Evolutionary conservation across 2,329 filamentous ascomycete species (phyloP).

Genomic region (Penicillium olsonii): DNA sequence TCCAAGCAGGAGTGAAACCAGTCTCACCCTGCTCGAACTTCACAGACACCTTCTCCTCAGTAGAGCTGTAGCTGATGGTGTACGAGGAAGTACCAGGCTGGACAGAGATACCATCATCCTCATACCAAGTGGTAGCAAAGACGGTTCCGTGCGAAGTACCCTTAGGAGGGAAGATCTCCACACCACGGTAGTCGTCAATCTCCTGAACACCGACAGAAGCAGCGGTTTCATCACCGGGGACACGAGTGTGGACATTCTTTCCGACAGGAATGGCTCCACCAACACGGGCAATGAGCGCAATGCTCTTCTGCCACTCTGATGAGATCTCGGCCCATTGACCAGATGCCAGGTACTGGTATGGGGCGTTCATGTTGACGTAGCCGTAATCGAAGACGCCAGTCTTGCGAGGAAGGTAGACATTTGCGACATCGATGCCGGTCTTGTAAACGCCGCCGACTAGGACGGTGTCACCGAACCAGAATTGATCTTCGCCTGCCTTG

Average conservation of each 20-base stretch:
- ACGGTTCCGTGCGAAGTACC: slow-evolving; percentile 41
- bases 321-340: slow-evolving; percentile 57
- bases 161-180: slow-evolving; percentile 59
- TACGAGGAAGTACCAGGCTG: slow-evolving; percentile 45
- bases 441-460: slow-evolving; percentile 70
- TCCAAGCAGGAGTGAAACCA: slow-evolving; percentile 53
- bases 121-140: slow-evolving; percentile 53
- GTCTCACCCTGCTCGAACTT: slow-evolving; percentile 42
- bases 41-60: slow-evolving; percentile 47
- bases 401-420: slow-evolving; percentile 63
- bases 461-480: slow-evolving; percentile 69
- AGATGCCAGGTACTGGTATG: slow-evolving; percentile 58
- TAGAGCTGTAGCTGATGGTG: slow-evolving; percentile 47
- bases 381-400: slow-evolving; percentile 51
- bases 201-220: slow-evolving; percentile 44
- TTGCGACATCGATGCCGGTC: slow-evolving; percentile 55
- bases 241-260: slow-evolving; percentile 52
- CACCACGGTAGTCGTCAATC: slow-evolving; percentile 56
- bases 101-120: slow-evolving; percentile 59
- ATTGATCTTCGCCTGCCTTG: slow-evolving; percentile 68
- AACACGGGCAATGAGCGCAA: slow-evolving; percentile 57
- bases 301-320: slow-evolving; percentile 56
- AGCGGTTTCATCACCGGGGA: slow-evolving; percentile 52
- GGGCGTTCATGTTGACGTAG: slow-evolving; percentile 64
- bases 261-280: slow-evolving; percentile 58